phyloP scores from a whole-genome alignment of 2,329 filamentous ascomycete genomes.

The Hymenoscyphus fructigenus region DNA sequence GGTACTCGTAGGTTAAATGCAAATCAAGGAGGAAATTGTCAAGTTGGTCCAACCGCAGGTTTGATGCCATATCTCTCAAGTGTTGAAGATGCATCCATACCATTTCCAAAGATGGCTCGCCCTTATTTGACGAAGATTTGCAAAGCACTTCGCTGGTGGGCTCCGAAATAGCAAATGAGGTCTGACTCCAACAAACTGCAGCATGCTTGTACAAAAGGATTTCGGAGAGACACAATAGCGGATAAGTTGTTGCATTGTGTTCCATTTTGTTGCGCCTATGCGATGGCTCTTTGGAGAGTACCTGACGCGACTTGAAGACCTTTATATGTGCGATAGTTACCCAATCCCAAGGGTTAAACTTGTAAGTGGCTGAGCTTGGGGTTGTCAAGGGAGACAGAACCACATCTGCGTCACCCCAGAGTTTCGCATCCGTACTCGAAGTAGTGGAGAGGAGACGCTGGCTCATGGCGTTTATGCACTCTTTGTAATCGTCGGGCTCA shows the following conservation, averaged over 20 bases:
- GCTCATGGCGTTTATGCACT: slow-evolving; percentile 23
- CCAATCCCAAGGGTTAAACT: slow-evolving; percentile 13
- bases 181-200: slow-evolving; percentile 30
- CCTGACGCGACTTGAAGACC: slow-evolving; percentile 21
- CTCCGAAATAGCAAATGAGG: slow-evolving; percentile 20
- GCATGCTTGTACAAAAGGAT: slow-evolving; percentile 21
- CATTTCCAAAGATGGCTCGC: slow-evolving; percentile 15
- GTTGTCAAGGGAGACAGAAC: slow-evolving; percentile 22
- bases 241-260: slow-evolving; percentile 9
- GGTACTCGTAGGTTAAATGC: slow-evolving; percentile 23
- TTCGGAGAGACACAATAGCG: slow-evolving; percentile 19
- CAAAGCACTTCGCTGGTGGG: slow-evolving; percentile 21
- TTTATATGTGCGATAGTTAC: slow-evolving; percentile 7
- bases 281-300: slow-evolving; percentile 17
- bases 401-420: slow-evolving; percentile 11
- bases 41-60: slow-evolving; percentile 13
- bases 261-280: slow-evolving; percentile 22
- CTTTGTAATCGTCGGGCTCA: slow-evolving; percentile 21
- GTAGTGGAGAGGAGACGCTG: slow-evolving; percentile 4
- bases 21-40: slow-evolving; percentile 24
- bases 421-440: slow-evolving; percentile 12
- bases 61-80: slow-evolving; percentile 19
- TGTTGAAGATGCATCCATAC: slow-evolving; percentile 29
- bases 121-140: not conserved
- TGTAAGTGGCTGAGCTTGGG: slow-evolving; percentile 8